Percentiles rank a stretch among this genome's conserved stretches.
Conservation (phyloP, 768 basidiomycete genomes). For the Tylopilus vinaceipallidus region DNA sequence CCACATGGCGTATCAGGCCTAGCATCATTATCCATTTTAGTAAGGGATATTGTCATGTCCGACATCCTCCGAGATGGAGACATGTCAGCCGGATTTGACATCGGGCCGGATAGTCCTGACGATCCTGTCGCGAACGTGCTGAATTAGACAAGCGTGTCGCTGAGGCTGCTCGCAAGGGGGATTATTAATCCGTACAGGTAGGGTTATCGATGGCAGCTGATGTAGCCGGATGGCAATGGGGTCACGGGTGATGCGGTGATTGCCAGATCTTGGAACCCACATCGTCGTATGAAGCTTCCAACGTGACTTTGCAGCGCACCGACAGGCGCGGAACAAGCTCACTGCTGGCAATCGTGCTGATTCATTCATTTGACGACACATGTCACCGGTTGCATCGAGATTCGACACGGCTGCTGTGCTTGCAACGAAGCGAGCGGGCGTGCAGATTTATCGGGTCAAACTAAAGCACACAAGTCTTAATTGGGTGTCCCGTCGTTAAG, state of each 20-base stretch:
- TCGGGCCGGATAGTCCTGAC: slow-evolving; percentile 32
- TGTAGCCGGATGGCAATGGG: slow-evolving; percentile 13
- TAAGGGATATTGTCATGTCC: slow-evolving; percentile 21
- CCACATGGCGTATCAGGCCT: slow-evolving; percentile 28
- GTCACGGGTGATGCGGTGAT: slow-evolving; percentile 8
- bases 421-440: slow-evolving; percentile 21
- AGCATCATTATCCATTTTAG: slow-evolving; percentile 13
- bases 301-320: slow-evolving; percentile 19
- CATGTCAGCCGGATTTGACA: slow-evolving; percentile 1
- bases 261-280: slow-evolving; percentile 15
- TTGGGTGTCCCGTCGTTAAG: slow-evolving; percentile 18
- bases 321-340: slow-evolving; percentile 22
- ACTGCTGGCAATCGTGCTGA: slow-evolving; percentile 20
- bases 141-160: slow-evolving; percentile 18
- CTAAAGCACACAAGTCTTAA: slow-evolving; percentile 10
- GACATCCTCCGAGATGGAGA: slow-evolving; percentile 25
- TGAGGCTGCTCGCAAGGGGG: slow-evolving; percentile 19
- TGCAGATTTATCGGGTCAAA: slow-evolving; percentile 6
- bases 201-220: slow-evolving; percentile 24
- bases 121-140: slow-evolving; percentile 31
- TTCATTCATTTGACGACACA: slow-evolving; percentile 19
- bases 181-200: slow-evolving; percentile 24
- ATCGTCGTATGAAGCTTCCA: slow-evolving; percentile 5
- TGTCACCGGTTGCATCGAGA: slow-evolving; percentile 18
- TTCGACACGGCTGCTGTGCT: slow-evolving; percentile 14